phyloP scores from a whole-genome alignment of 495 filamentous ascomycete genomes.

The Poronia punctata region DNA sequence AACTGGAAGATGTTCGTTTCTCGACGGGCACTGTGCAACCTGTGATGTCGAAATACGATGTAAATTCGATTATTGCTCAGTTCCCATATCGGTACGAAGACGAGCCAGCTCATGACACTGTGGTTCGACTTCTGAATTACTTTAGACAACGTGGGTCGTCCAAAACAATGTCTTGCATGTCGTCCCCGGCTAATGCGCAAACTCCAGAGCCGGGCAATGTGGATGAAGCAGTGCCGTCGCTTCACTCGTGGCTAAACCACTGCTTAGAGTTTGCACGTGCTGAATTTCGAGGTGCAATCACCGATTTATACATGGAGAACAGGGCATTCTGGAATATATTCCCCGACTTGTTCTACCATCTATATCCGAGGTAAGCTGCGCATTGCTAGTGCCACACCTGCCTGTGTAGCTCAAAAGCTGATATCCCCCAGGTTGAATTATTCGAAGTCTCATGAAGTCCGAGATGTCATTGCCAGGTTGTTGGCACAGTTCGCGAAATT shows the following conservation, averaged over 20 bases:
- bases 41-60: constrained; percentile 14
- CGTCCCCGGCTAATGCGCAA: constrained; percentile 9
- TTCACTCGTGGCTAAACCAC: constrained; percentile 38
- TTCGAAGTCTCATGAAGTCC: constrained; percentile 14
- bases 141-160: constrained; percentile 30
- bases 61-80: constrained; percentile 15
- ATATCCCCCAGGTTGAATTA: constrained; percentile 10
- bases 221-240: constrained; percentile 28
- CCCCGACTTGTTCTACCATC: constrained; percentile 19
- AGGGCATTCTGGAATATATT: constrained; percentile 24
- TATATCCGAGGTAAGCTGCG: constrained; percentile 20
- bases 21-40: constrained; percentile 13
- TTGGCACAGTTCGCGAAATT: constrained; percentile 18
- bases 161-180: neutral
- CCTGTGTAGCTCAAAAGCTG: constrained; percentile 1
- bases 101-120: constrained; percentile 33
- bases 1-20: constrained; percentile 23
- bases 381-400: neutral
- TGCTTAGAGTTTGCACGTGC: constrained; percentile 28
- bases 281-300: constrained; percentile 12
- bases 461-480: constrained; percentile 18
- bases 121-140: constrained; percentile 27
- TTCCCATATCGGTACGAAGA: constrained; percentile 36
- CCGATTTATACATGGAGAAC: constrained; percentile 32
- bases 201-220: constrained; percentile 29